phyloP scores from a whole-genome alignment of 176 grass and related monocot genomes.

The Oryza glumipatula region DNA sequence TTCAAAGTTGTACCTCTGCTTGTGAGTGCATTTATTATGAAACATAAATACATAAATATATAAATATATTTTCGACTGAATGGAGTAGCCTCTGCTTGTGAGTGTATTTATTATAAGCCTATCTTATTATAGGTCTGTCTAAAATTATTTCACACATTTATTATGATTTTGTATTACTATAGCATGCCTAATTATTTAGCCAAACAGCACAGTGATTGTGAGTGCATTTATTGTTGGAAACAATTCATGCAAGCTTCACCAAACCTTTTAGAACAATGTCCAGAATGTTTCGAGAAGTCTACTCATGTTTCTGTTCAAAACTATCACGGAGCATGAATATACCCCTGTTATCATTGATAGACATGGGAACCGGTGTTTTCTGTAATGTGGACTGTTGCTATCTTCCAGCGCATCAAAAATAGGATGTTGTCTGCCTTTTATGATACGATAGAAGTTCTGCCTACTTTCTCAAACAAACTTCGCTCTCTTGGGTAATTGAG shows the following conservation, averaged over 20 bases:
- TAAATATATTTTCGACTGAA: too few species aligned
- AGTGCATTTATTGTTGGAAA: not conserved
- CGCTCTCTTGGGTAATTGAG: not conserved
- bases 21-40: too few species aligned
- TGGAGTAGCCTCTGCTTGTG: too few species aligned
- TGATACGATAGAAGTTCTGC: constrained; percentile 1
- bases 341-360: constrained; percentile 15
- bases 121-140: too few species aligned
- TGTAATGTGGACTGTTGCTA: not conserved
- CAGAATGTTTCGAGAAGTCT: not conserved
- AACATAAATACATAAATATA: too few species aligned
- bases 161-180: too few species aligned
- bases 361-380: constrained; percentile 18
- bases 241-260: constrained; percentile 16
- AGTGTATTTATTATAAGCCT: too few species aligned
- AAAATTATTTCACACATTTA: too few species aligned
- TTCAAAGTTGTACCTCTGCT: too few species aligned
- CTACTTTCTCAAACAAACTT: not conserved
- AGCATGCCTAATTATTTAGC: too few species aligned
- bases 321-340: not conserved
- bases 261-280: constrained; percentile 1
- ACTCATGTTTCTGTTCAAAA: constrained; percentile 12
- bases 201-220: too few species aligned
- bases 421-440: not conserved
- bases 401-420: not conserved